Evolutionary conservation across 1,284 basidiomycete genomes (phyloP).

Genomic region (Ustilago vetiveriae): DNA sequence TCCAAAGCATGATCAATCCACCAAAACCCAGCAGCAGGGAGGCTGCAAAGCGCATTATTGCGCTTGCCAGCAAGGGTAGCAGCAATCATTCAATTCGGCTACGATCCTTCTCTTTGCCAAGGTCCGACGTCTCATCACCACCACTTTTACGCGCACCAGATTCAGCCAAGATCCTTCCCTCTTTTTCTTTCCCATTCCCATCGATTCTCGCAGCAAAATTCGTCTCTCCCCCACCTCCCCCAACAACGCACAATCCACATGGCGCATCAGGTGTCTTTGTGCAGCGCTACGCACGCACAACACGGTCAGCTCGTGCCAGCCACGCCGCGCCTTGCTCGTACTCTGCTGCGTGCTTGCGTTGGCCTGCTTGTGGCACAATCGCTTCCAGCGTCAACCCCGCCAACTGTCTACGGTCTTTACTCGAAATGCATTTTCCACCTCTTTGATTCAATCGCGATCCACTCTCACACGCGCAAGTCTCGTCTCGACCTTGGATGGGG

Average conservation of each 20-base stretch:
- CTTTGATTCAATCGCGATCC: neutral
- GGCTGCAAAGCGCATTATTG: constrained; percentile 9
- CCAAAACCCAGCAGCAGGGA: constrained; percentile 27
- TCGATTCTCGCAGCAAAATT: constrained; percentile 4
- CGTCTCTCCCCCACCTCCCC: neutral
- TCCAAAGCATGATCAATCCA: constrained; percentile 27
- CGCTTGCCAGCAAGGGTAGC: constrained; percentile 14
- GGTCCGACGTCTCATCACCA: constrained; percentile 30
- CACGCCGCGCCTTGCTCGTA: neutral
- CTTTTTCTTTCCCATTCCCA: constrained; percentile 1
- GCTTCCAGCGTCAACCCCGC: constrained; percentile 5
- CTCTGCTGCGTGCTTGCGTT: neutral
- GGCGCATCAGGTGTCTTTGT: neutral
- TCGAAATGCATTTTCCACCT: constrained; percentile 15
- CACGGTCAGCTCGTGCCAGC: neutral
- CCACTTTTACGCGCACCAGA: constrained; percentile 1
- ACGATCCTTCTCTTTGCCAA: constrained; percentile 28
- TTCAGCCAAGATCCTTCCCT: constrained; percentile 21
- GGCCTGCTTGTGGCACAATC: neutral
- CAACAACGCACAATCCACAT: neutral
- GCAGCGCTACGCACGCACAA: neutral
- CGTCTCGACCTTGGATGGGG: neutral
- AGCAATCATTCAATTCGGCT: neutral
- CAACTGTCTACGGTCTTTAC: constrained; percentile 50
- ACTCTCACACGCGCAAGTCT: neutral